phyloP scores from a whole-genome alignment of 2,329 filamentous ascomycete genomes.

The Colletotrichum salicis region DNA sequence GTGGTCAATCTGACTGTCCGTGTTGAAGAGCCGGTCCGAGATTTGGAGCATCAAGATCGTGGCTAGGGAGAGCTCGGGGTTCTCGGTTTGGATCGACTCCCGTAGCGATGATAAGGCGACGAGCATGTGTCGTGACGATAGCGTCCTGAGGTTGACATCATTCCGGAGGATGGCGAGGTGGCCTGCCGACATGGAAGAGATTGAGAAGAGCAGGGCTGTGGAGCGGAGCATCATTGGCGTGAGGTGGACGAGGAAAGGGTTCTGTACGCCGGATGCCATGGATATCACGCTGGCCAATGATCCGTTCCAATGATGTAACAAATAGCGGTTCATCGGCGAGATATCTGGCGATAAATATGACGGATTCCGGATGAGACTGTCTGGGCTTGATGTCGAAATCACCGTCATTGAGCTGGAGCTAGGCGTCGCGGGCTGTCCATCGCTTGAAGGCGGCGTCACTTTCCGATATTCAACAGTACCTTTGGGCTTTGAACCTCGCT shows the following conservation, averaged over 20 bases:
- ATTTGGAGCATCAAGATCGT: constrained; percentile 45
- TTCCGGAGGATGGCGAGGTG: constrained; percentile 43
- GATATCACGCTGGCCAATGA: constrained; percentile 43
- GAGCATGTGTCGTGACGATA: constrained; percentile 40
- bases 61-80: constrained; percentile 43
- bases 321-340: constrained; percentile 24
- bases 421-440: not conserved
- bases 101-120: constrained; percentile 36
- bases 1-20: constrained; percentile 43
- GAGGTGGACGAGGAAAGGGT: constrained; percentile 45
- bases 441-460: not conserved
- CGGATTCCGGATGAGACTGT: constrained; percentile 19
- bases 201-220: constrained; percentile 40
- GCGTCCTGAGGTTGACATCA: constrained; percentile 38
- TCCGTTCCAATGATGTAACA: constrained; percentile 45
- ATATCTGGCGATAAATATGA: constrained; percentile 5
- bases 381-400: not conserved
- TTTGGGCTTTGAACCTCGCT: not conserved
- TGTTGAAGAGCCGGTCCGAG: constrained; percentile 43
- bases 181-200: constrained; percentile 45
- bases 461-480: rapidly evolving
- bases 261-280: constrained; percentile 40
- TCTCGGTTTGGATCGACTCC: constrained; percentile 7
- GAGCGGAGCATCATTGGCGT: constrained; percentile 45
- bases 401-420: not conserved